Percentiles rank a stretch among this genome's conserved stretches.
phyloP scores from a whole-genome alignment of 2,329 filamentous ascomycete species.

The Rhynchosporium agropyri region DNA sequence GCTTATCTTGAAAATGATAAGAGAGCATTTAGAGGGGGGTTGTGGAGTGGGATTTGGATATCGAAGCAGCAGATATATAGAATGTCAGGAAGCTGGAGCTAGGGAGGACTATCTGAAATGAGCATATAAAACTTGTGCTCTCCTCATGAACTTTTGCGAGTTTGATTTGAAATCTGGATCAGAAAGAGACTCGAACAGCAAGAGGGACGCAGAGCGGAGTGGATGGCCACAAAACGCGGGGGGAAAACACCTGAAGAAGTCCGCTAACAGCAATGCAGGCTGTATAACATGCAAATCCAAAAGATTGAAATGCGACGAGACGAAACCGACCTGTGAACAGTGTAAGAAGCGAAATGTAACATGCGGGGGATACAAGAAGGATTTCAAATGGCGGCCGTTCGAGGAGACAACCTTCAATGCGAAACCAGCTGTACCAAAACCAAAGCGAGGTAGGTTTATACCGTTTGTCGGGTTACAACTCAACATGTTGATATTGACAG shows the following conservation, averaged over 20 bases:
- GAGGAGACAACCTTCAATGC: slow-evolving; percentile 61
- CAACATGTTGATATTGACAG: slow-evolving; percentile 31
- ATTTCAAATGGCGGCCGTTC: slow-evolving; percentile 75
- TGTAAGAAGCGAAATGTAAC: slow-evolving; percentile 65
- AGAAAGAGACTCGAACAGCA: background rate
- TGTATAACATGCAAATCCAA: slow-evolving; percentile 76
- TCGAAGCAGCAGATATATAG: background rate
- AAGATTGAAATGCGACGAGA: slow-evolving; percentile 73
- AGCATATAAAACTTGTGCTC: background rate
- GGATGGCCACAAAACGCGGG: slow-evolving; percentile 3
- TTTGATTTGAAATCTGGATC: background rate
- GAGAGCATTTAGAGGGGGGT: slow-evolving; percentile 5
- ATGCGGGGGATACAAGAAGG: slow-evolving; percentile 74
- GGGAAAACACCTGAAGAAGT: slow-evolving; percentile 11
- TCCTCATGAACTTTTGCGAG: background rate
- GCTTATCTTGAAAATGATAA: slow-evolving; percentile 39
- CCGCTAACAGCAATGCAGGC: slow-evolving; percentile 49
- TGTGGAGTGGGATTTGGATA: background rate
- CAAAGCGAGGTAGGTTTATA: slow-evolving; percentile 35
- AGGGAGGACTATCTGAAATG: background rate
- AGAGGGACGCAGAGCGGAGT: background rate
- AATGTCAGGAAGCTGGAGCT: background rate
- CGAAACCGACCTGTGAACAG: slow-evolving; percentile 68
- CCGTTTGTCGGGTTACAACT: background rate
- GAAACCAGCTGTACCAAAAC: slow-evolving; percentile 42